These are phyloP conservation scores for Orbilia ellipsospora DNA, from an alignment of 2,329 filamentous ascomycete species.

Conservation along the genomic window DNA sequence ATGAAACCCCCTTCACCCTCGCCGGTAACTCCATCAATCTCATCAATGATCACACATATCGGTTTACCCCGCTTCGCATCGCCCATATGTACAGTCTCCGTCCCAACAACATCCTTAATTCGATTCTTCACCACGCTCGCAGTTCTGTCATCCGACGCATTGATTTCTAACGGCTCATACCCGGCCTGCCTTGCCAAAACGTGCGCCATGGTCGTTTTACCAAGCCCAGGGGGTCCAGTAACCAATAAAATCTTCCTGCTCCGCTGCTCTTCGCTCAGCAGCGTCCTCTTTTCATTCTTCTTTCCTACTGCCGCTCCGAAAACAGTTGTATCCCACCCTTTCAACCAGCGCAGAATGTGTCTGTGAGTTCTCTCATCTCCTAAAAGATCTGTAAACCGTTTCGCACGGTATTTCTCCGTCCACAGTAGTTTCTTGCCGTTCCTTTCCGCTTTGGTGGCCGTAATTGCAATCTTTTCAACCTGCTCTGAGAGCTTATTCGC, in stretches of 20 bases:
- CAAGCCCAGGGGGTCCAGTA: conserved; percentile 89
- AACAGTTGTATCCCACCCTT: conserved; percentile 90
- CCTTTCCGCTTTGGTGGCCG: conserved; percentile 47
- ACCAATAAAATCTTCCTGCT: conserved; percentile 90
- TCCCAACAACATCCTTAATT: conserved; percentile 90
- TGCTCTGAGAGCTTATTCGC: conserved; percentile 52
- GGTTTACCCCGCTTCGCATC: conserved; percentile 79
- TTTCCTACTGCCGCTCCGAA: conserved; percentile 79
- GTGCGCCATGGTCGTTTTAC: conserved; percentile 95
- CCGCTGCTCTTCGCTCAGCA: conserved; percentile 73
- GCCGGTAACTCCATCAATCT: conserved; percentile 92
- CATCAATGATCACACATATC: conserved; percentile 92
- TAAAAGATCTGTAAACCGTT: conserved; percentile 89
- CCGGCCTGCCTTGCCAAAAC: conserved; percentile 95
- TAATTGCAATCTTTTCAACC: conserved; percentile 62
- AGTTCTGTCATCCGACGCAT: conserved; percentile 95
- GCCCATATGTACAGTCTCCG: conserved; percentile 85
- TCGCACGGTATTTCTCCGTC: conserved; percentile 97
- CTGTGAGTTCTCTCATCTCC: conserved; percentile 95
- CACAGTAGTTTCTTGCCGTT: conserved; percentile 73
- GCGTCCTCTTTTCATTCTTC: conserved; percentile 65
- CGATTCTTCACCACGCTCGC: conserved; percentile 87
- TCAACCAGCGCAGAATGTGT: conserved; percentile 89
- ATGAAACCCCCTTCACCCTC: conserved; percentile 92
- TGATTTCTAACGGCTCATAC: conserved; percentile 96